Conservation (phyloP, 208 protist species). For the Acanthamoeba royreba region DNA sequence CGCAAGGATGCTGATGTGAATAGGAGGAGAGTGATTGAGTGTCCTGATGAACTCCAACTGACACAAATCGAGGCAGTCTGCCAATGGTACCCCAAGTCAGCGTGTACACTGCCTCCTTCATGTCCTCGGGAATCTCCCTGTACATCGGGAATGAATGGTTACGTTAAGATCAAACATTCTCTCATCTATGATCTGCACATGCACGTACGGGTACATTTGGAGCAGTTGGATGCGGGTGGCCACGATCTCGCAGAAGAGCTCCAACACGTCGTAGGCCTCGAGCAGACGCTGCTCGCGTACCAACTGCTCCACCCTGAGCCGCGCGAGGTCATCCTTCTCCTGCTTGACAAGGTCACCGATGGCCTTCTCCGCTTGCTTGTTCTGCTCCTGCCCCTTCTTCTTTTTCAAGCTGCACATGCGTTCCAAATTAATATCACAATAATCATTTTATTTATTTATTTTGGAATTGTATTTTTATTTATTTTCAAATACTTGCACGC, state of each 20-base stretch:
- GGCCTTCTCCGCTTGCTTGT: conserved; percentile 12
- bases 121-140: neutral
- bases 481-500: neutral
- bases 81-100: neutral
- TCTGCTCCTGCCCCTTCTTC: conserved; percentile 14
- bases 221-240: neutral
- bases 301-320: neutral
- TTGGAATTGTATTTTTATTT: neutral
- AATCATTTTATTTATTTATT: neutral
- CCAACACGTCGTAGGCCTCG: neutral
- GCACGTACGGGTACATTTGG: neutral
- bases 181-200: neutral
- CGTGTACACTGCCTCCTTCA: neutral
- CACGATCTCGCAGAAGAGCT: conserved; percentile 9
- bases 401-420: neutral
- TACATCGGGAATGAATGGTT: neutral
- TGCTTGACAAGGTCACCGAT: neutral
- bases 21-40: neutral
- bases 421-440: neutral
- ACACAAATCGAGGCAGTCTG: neutral
- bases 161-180: neutral
- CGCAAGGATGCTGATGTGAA: neutral
- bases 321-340: neutral
- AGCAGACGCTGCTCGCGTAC: neutral
- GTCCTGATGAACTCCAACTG: neutral